Conservation (phyloP, 2,329 filamentous ascomycete genomes). For the Rhexocercosporidium sp. region DNA sequence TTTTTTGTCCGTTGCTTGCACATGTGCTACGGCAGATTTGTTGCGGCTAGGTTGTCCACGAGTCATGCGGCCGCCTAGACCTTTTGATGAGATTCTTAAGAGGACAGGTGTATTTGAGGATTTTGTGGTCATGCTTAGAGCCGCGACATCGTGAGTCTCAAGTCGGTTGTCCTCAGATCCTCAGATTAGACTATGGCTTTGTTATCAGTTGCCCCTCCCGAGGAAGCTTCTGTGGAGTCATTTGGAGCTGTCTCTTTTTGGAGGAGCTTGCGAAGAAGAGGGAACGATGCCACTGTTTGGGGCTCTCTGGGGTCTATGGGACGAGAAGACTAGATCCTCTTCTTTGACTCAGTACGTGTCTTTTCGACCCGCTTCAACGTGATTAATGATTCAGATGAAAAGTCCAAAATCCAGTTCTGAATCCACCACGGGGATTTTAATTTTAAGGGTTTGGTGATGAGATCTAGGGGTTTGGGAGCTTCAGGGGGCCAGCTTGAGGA, state of each 20-base stretch:
- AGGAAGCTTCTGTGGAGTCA: conserved; percentile 2
- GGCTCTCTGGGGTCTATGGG: neutral
- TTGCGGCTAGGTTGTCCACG: neutral
- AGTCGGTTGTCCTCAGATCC: neutral
- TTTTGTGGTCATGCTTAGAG: neutral
- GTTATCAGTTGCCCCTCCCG: neutral
- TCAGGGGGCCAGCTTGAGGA: neutral
- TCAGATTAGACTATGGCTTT: neutral
- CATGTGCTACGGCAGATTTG: neutral
- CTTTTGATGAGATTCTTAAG: neutral
- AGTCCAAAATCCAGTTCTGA: no score
- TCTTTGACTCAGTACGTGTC: neutral
- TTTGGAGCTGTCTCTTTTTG: neutral
- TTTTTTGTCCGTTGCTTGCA: neutral
- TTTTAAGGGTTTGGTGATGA: neutral
- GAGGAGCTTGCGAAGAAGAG: neutral
- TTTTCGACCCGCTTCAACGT: neutral
- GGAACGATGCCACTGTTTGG: neutral
- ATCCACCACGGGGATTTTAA: neutral
- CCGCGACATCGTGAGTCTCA: neutral
- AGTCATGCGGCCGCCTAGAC: neutral
- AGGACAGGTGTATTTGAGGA: neutral
- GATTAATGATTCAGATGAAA: conserved; percentile 1
- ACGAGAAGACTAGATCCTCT: neutral
- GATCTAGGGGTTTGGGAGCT: neutral